Conservation (phyloP, 2,329 filamentous ascomycete genomes). For the Ophiostoma sp. region DNA sequence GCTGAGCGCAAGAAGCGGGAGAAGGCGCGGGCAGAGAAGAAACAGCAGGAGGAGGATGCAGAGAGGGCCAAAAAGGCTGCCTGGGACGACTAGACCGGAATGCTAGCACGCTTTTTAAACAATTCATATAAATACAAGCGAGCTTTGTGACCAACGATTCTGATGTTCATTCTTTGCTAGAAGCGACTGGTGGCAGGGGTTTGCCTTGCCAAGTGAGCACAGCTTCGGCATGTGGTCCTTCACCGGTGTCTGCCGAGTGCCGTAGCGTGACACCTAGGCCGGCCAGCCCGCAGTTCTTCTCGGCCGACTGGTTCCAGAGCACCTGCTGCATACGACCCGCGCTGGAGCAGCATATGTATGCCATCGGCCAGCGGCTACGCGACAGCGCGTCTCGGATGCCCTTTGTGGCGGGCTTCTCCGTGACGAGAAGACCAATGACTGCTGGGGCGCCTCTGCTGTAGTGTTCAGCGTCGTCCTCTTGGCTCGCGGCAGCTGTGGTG, state of each 20-base stretch:
- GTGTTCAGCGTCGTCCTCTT: neutral
- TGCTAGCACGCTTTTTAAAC: neutral
- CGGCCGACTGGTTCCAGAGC: slow-evolving; percentile 64
- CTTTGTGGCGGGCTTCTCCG: slow-evolving; percentile 64
- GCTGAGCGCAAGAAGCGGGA: slow-evolving; percentile 75
- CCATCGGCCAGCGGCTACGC: slow-evolving; percentile 63
- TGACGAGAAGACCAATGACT: slow-evolving; percentile 66
- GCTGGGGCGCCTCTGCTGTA: slow-evolving; percentile 37
- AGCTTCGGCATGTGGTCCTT: slow-evolving; percentile 35
- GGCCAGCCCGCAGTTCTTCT: slow-evolving; percentile 57
- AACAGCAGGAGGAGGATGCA: slow-evolving; percentile 54
- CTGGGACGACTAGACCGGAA: slow-evolving; percentile 63
- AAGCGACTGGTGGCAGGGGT: slow-evolving; percentile 28
- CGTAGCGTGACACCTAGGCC: slow-evolving; percentile 46
- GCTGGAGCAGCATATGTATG: slow-evolving; percentile 57
- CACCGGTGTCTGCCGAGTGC: slow-evolving; percentile 37
- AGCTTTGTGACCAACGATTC: neutral
- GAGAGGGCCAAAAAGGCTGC: slow-evolving; percentile 76
- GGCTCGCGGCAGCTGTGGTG: neutral
- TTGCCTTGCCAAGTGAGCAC: slow-evolving; percentile 49
- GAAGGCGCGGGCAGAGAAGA: slow-evolving; percentile 62
- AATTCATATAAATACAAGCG: neutral
- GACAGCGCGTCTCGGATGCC: slow-evolving; percentile 70
- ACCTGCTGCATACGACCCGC: slow-evolving; percentile 60
- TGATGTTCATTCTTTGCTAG: neutral